Evolutionary conservation across 2,329 filamentous ascomycete species (phyloP).

Genomic region (Nigrospora sphaerica): DNA sequence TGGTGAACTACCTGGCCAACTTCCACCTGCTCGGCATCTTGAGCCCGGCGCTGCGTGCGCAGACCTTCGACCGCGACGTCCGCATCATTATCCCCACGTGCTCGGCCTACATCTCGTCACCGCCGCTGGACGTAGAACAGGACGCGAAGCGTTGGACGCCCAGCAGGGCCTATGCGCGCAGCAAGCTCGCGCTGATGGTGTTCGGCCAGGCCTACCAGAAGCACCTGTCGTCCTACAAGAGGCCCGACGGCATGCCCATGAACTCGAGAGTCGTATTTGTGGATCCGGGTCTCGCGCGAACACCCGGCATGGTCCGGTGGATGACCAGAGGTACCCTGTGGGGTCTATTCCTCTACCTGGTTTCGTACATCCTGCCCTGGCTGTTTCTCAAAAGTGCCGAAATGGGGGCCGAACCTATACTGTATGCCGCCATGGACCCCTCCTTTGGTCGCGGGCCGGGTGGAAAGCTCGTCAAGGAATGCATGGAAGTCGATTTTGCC

Average conservation of each 20-base stretch:
- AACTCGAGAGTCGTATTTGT: conserved; percentile 80
- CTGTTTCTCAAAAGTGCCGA: conserved; percentile 77
- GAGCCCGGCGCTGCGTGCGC: conserved; percentile 80
- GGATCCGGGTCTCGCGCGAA: conserved; percentile 79
- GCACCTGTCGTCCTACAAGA: conserved; percentile 75
- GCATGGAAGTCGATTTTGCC: conserved; percentile 65
- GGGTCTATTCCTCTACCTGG: conserved; percentile 70
- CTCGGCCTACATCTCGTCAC: conserved; percentile 76
- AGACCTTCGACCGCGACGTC: conserved; percentile 91
- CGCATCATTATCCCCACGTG: conserved; percentile 82
- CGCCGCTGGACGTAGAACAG: conserved; percentile 51
- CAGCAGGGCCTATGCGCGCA: conserved; percentile 53
- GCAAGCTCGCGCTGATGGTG: conserved; percentile 75
- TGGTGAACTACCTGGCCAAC: conserved; percentile 90
- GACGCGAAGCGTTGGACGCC: conserved; percentile 47
- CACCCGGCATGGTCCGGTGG: conserved; percentile 82
- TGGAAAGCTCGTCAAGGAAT: conserved; percentile 81
- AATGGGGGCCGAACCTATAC: conserved; percentile 78
- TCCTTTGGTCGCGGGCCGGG: conserved; percentile 57
- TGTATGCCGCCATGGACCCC: conserved; percentile 80
- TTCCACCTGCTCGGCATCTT: conserved; percentile 91
- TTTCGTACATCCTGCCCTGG: conserved; percentile 78
- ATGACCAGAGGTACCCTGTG: conserved; percentile 76
- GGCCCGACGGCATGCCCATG: conserved; percentile 75
- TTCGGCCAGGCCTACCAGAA: conserved; percentile 91